Base-by-base conservation (phyloP, 2,329 filamentous ascomycete genomes). In the Aspergillus texensis region DNA sequence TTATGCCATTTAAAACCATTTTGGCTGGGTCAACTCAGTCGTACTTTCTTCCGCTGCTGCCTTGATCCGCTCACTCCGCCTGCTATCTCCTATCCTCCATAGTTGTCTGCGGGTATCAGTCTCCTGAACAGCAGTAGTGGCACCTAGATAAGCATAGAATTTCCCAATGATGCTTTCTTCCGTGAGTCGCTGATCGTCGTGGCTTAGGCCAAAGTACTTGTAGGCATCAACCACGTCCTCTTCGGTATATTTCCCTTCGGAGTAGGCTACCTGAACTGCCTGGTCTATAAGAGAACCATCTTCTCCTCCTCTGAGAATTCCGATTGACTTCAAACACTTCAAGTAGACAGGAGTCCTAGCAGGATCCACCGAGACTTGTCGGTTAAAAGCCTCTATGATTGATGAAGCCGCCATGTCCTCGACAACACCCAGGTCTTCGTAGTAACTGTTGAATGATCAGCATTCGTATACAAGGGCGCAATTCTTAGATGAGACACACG, bases 91-190 rank as follows among this genome's bases (percentile, higher is more conserved):
- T 68, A 92, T 88, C 55, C 86, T 84, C 64, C 82, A 82, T 48
- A 92, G 76, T 60, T 84, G 81, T 59, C 82, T 80, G 60, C 86
- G 84, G 36, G 86, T 77, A 66, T 89, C 84, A 14, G 83, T 81
- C 65, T 88, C 86, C 62, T 85, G 82, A 6, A 61, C 46, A 9
- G 52, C 19, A 36, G 77, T 80, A 16, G 86, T 82, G 67, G 88
- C 86, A 57, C 80, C 78, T 56, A 90, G 74, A 55, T 85, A 84
- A 2, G 87, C 83, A 65, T 84, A 85, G 71, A 89, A 91, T 19
- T 82, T 79, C 16, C 85, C 85, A 64, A 90, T 84, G 41, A 92
- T 87, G 61, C 83, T 81, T 36, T 88, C 85, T 63, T 90, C 89
- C 6, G 81, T 82, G 36, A 85, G 72, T 21, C 75, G 74, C 21